Evolutionary conservation across 371 early-diverging fungal genomes (phyloP).

Genomic region (Dipsacomyces acuminosporus): DNA sequence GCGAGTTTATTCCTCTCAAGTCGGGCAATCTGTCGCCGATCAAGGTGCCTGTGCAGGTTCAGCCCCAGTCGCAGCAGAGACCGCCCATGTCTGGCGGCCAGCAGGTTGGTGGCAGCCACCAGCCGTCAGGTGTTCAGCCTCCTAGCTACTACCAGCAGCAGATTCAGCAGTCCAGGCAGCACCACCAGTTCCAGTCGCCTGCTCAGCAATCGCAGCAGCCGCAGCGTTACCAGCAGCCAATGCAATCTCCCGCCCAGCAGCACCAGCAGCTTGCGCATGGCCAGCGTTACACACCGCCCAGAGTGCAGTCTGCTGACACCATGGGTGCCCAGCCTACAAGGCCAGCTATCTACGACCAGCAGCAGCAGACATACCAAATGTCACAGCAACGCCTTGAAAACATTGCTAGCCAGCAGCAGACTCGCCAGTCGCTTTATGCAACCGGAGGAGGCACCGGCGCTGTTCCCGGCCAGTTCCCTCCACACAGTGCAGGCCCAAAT

Average conservation of each 20-base stretch:
- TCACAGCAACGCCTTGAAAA: no score
- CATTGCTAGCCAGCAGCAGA: constrained; percentile 5
- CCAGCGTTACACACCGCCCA: no score
- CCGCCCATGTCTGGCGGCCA: constrained; percentile 14
- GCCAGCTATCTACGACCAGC: constrained; percentile 1
- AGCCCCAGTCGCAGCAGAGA: constrained; percentile 20
- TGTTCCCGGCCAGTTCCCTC: neutral
- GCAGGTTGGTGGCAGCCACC: constrained; percentile 12
- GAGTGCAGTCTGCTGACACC: no score
- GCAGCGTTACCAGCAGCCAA: constrained; percentile 6
- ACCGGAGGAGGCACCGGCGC: neutral
- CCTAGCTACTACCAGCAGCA: constrained; percentile 48
- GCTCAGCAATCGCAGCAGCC: constrained; percentile 10
- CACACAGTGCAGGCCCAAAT: neutral
- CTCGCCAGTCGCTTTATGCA: constrained; percentile 11
- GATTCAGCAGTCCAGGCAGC: constrained; percentile 39
- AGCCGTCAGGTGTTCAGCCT: constrained; percentile 18
- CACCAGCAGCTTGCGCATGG: constrained; percentile 13
- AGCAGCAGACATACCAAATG: constrained; percentile 3
- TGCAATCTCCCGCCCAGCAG: neutral
- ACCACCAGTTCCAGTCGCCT: constrained; percentile 17
- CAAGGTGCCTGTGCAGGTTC: constrained; percentile 11
- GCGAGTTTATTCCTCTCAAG: constrained; percentile 41
- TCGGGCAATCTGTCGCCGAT: no score
- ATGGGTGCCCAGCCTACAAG: no score